Base-by-base conservation (phyloP, 2,329 filamentous ascomycete species). In the Beauveria medogensis region DNA sequence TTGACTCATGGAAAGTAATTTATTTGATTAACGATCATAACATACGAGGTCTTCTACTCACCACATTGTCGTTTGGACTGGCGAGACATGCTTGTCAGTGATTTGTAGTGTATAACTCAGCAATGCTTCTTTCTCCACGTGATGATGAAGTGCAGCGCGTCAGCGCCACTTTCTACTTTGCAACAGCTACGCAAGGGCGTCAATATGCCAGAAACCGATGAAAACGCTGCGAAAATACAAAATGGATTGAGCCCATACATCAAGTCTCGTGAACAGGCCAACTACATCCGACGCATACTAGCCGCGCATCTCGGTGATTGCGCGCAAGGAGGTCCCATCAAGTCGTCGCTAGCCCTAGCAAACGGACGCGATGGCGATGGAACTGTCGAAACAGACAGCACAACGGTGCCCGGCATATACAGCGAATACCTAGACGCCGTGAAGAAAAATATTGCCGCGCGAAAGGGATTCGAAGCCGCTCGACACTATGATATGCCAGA, bases 381-480 rank as follows among this genome's bases (percentile, higher is more conserved):
- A 16, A 37, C 26, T 4, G 58, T 70, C 70, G 20, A 54, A 72
- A 59, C 48, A 34, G 48, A 47, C 28, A 16, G 69, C 73, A 22
- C 64, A 3, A 74, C 76, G 24, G 67, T 78, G 0, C 76, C 74
- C 40, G 83, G 81, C 1, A 67, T 80, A 18, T 80, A 83, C 55
- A 77, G 74, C 65, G 78, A 82, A 40, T 88, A 85, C 64, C 67
- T 86, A 34, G 78, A 80, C 52, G 82, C 81, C 2, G 68, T 85
- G 6, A 74, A 75, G 61, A 77, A 76, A 20, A 84, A 86, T 65
- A 64, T 80, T 18, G 76, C 78, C 55, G 82, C 83, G 1, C 76
- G 76, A 22, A 73, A 74, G 43, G 77, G 81, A 54, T 82, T 82
- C 64, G 71, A 76, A 20, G 69, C 24, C 2, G 37, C 48, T 18